phyloP scores from a whole-genome alignment of 1,284 basidiomycete genomes.

The Ustilago tritici region DNA sequence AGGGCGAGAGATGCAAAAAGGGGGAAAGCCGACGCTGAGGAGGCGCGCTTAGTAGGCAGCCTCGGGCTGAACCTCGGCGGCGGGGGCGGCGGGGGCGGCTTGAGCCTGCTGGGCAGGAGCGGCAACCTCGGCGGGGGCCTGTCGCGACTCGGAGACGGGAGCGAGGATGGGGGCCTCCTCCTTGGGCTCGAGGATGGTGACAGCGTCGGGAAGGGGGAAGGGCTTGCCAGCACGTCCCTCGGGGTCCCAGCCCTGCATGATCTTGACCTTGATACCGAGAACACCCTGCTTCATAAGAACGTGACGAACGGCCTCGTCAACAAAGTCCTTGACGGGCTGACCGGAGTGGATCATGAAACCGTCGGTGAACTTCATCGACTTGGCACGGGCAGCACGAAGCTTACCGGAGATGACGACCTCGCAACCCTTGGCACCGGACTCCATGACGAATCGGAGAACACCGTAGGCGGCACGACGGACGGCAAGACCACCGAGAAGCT shows the following conservation, averaged over 20 bases:
- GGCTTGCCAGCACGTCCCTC: conserved; percentile 79
- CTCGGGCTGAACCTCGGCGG: conserved; percentile 60
- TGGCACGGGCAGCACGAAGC: conserved; percentile 98
- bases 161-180: conserved; percentile 73
- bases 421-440: conserved; percentile 99
- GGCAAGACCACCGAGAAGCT: conserved; percentile 98
- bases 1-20: conserved; percentile 49
- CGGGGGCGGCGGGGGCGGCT: conserved; percentile 52
- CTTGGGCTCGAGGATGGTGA: conserved; percentile 88
- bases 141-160: conserved; percentile 67
- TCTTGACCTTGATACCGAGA: conserved; percentile 99
- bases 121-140: conserved; percentile 56
- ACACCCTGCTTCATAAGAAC: conserved; percentile 99
- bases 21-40: conserved; percentile 10
- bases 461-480: conserved; percentile 99
- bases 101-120: conserved; percentile 42
- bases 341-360: conserved; percentile 99
- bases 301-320: conserved; percentile 98
- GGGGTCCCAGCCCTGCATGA: conserved; percentile 98
- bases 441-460: conserved; percentile 99
- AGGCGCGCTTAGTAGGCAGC: conserved; percentile 52
- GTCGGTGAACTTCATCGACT: conserved; percentile 99
- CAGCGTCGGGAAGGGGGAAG: conserved; percentile 95
- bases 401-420: conserved; percentile 99
- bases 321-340: conserved; percentile 96